A percentile compares a stretch with the other conserved stretches of the same genome.
These are phyloP conservation scores for Trichoderma asperellum DNA, from an alignment of 2,329 filamentous ascomycete species.

Conservation along the genomic window DNA sequence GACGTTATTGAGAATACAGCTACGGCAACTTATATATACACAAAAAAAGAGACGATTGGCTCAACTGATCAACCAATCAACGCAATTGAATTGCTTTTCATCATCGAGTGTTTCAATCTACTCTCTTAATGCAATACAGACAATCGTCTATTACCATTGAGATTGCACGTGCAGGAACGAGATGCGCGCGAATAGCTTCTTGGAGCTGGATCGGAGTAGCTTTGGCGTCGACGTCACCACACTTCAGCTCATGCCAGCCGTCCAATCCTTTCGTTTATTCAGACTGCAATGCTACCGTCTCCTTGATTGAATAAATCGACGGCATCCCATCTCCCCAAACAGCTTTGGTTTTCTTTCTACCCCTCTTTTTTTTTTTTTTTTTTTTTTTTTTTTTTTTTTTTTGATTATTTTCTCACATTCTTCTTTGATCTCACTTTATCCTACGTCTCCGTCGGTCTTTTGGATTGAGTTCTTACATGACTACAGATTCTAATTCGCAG, in stretches of 20 bases:
- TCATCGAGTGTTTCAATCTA: not conserved
- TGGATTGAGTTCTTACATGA: not conserved
- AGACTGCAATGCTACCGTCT: not conserved
- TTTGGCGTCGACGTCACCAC: slow-evolving; percentile 9
- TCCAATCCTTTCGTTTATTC: not conserved
- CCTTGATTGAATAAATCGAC: not conserved
- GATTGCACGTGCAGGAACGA: not conserved
- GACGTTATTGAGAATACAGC: not conserved
- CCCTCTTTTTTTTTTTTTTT: not conserved
- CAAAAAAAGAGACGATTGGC: not conserved
- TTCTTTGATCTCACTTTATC: not conserved
- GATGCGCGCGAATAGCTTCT: not conserved
- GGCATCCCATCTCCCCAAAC: not conserved
- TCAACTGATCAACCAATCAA: not conserved
- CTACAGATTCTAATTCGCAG: not conserved
- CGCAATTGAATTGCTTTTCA: not conserved
- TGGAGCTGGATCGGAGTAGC: not conserved
- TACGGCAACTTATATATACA: not conserved
- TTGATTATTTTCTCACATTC: not conserved
- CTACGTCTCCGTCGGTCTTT: not conserved
- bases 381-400: too few relatives aligned
- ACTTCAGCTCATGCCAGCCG: not conserved
- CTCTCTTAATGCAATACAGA: not conserved
- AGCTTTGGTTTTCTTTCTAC: not conserved
- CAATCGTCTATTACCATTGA: not conserved